These are phyloP conservation scores for Collybiopsis confluens DNA, from an alignment of 768 basidiomycete species.

Conservation along the genomic window DNA sequence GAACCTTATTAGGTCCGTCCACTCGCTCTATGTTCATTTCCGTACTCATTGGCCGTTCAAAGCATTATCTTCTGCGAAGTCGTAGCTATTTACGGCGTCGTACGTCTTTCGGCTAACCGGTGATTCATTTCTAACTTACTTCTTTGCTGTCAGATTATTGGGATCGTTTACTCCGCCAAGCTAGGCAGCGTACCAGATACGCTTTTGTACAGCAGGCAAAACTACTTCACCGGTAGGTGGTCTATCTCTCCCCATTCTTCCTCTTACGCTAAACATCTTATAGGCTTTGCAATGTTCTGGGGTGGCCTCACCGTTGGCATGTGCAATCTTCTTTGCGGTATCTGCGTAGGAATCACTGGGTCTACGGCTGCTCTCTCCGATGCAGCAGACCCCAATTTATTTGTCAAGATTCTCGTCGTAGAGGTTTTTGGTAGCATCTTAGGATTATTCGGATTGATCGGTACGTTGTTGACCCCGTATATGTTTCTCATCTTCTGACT, in stretches of 20 bases:
- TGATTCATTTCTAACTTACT: not conserved
- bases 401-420: slow-evolving; percentile 95
- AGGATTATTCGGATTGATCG: slow-evolving; percentile 90
- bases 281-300: slow-evolving; percentile 94
- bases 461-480: slow-evolving; percentile 43
- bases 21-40: not conserved
- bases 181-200: slow-evolving; percentile 56
- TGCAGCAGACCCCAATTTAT: slow-evolving; percentile 90
- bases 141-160: slow-evolving; percentile 69
- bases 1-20: slow-evolving; percentile 86
- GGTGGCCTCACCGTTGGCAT: slow-evolving; percentile 91
- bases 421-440: slow-evolving; percentile 92
- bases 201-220: slow-evolving; percentile 76
- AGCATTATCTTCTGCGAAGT: slow-evolving; percentile 99
- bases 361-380: slow-evolving; percentile 94
- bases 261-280: not conserved
- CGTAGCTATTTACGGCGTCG: slow-evolving; percentile 96
- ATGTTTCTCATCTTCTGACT: not conserved
- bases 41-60: not conserved
- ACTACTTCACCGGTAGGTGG: slow-evolving; percentile 83
- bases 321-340: slow-evolving; percentile 93
- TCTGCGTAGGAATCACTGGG: slow-evolving; percentile 92
- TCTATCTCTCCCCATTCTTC: not conserved
- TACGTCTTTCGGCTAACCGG: slow-evolving; percentile 33
- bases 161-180: slow-evolving; percentile 92